phyloP scores from a whole-genome alignment of 2,329 filamentous ascomycete genomes.

The Claviceps paspali region DNA sequence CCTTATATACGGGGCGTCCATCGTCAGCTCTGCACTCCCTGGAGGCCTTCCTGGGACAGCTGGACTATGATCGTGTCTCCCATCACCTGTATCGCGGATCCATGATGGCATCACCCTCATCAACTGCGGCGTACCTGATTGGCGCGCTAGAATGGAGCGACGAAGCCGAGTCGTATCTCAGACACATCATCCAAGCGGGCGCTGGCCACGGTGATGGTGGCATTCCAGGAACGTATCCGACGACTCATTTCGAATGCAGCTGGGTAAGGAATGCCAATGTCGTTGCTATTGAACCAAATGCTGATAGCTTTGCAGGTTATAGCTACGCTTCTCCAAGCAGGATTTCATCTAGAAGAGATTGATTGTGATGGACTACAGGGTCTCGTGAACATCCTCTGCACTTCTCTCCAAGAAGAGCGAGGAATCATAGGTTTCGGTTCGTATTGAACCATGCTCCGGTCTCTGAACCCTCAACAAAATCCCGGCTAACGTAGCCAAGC shows the following conservation, averaged over 20 bases:
- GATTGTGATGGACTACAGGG: neutral
- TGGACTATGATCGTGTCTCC: constrained; percentile 8
- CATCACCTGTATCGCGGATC: constrained; percentile 7
- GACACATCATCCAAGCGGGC: constrained; percentile 2
- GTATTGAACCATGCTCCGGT: too few species aligned
- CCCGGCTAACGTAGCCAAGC: neutral
- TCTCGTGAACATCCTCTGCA: constrained; percentile 1
- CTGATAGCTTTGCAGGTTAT: neutral
- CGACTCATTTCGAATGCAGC: constrained; percentile 3
- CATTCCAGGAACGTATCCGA: constrained; percentile 8
- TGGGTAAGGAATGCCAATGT: neutral
- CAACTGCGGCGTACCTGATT: constrained; percentile 11
- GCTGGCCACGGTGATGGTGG: constrained; percentile 1
- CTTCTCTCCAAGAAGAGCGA: constrained; percentile 1
- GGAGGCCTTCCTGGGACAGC: constrained; percentile 8
- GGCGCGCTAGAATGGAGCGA: constrained; percentile 6
- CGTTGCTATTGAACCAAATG: neutral
- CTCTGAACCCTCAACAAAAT: too few species aligned
- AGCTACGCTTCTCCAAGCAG: constrained; percentile 3
- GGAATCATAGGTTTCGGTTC: constrained; percentile 8
- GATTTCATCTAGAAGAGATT: constrained; percentile 3
- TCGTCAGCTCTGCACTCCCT: constrained; percentile 6
- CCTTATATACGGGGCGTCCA: neutral
- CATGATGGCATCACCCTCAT: constrained; percentile 10
- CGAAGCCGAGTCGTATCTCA: constrained; percentile 8